These are phyloP conservation scores for Suhomyces maxii DNA, from an alignment of 1,139 yeast genomes.

Conservation along the genomic window DNA sequence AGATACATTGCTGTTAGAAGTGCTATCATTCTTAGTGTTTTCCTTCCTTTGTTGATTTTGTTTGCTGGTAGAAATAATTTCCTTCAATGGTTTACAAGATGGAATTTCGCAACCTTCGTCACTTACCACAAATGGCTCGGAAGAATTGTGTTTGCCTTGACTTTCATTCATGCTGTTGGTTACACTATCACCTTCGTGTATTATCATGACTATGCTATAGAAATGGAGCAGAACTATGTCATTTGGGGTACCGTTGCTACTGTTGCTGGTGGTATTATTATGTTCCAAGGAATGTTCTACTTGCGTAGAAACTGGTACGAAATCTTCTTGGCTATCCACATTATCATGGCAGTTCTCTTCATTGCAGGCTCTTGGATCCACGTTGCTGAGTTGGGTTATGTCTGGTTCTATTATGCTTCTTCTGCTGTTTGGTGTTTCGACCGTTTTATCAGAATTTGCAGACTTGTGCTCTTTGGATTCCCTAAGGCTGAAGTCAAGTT, in stretches of 20 bases:
- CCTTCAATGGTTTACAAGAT: slow-evolving; percentile 42
- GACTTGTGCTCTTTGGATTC: slow-evolving; percentile 39
- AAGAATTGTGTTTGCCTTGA: slow-evolving; percentile 29
- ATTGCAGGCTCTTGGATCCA: slow-evolving; percentile 47
- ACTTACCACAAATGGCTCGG: slow-evolving; percentile 42
- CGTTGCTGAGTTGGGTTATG: slow-evolving; percentile 40
- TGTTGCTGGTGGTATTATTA: slow-evolving; percentile 34
- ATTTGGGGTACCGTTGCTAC: slow-evolving; percentile 36
- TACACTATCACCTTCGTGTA: slow-evolving; percentile 24
- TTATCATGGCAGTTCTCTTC: slow-evolving; percentile 41
- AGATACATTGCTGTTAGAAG: slow-evolving; percentile 34
- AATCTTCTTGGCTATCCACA: slow-evolving; percentile 40
- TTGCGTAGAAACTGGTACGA: slow-evolving; percentile 48
- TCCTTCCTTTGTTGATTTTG: slow-evolving; percentile 36
- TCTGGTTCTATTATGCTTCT: slow-evolving; percentile 38
- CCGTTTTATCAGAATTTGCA: slow-evolving; percentile 35
- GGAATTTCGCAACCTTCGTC: slow-evolving; percentile 38
- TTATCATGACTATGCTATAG: slow-evolving; percentile 11
- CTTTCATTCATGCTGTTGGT: slow-evolving; percentile 41
- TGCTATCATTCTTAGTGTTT: slow-evolving; percentile 31
- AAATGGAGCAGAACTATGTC: slow-evolving; percentile 22
- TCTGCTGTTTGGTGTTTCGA: slow-evolving; percentile 48
- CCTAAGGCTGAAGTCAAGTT: slow-evolving; percentile 37
- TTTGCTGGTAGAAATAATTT: slow-evolving; percentile 49
- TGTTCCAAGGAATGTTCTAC: slow-evolving; percentile 34